Conservation (phyloP, 2,329 filamentous ascomycete species). For the Curvularia hawaiiensis region DNA sequence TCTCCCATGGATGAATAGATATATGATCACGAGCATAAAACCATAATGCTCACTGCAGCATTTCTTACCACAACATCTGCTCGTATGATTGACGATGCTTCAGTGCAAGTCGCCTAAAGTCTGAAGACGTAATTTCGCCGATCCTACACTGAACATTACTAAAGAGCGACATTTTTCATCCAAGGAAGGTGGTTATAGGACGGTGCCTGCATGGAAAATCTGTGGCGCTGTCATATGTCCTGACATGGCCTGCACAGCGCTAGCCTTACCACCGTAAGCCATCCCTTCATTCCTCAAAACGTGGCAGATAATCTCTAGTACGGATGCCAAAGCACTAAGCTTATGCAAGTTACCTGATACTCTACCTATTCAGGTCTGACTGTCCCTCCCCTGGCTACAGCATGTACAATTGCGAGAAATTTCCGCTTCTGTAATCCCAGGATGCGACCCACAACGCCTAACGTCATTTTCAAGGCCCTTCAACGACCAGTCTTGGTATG, state of each 20-base stretch:
- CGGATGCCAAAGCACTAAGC: conserved; percentile 49
- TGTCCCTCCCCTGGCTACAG: not conserved
- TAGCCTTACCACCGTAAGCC: conserved; percentile 10
- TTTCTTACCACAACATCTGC: not conserved
- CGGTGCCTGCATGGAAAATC: not conserved
- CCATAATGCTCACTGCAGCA: conserved; percentile 1
- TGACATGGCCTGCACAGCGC: not conserved
- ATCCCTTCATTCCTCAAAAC: not conserved
- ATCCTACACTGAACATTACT: not conserved
- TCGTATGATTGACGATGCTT: not conserved
- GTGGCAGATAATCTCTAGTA: not conserved
- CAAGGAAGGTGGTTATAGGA: not conserved
- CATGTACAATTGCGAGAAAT: not conserved
- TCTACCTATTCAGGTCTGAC: not conserved
- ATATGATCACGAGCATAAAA: conserved; percentile 1
- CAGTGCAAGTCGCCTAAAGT: not conserved
- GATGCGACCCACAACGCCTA: not conserved
- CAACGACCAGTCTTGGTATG: not conserved
- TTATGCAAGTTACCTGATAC: not conserved
- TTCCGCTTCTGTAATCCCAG: not conserved
- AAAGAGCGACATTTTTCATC: not conserved
- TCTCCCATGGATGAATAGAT: not conserved
- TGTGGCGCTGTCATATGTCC: conserved; percentile 34
- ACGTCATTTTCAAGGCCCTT: not conserved
- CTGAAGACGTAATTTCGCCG: not conserved